phyloP scores from a whole-genome alignment of 257 asterid species.

The Jacaranda copaia region DNA sequence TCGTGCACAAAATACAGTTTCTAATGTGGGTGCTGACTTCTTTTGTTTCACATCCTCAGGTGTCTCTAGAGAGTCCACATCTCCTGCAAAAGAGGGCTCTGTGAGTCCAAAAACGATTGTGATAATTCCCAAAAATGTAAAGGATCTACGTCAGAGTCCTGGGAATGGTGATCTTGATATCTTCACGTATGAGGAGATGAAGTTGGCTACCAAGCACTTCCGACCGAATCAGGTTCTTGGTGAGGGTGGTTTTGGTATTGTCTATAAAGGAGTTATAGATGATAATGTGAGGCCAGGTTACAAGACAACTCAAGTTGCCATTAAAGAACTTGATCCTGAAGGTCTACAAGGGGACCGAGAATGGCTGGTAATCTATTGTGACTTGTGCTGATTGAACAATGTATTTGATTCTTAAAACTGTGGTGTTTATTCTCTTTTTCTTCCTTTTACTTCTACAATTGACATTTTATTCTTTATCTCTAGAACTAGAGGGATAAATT shows the following conservation, averaged over 20 bases:
- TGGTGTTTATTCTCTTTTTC: neutral
- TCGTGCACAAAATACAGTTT: conserved; percentile 15
- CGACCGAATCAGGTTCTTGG: conserved; percentile 91
- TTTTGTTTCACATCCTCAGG: conserved; percentile 32
- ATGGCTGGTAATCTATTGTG: conserved; percentile 76
- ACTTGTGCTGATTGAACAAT: conserved; percentile 6
- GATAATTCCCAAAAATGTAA: conserved; percentile 69
- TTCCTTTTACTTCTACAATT: neutral
- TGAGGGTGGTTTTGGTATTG: conserved; percentile 92
- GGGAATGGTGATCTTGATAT: conserved; percentile 80
- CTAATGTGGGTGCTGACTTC: conserved; percentile 22
- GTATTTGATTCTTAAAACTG: neutral
- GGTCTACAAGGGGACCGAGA: conserved; percentile 93
- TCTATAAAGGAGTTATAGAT: conserved; percentile 88
- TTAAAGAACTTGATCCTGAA: conserved; percentile 94
- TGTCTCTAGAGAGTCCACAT: conserved; percentile 39
- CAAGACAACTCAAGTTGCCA: conserved; percentile 71
- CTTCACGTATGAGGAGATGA: conserved; percentile 92
- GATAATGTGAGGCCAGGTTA: conserved; percentile 72
- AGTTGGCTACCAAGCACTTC: conserved; percentile 86
- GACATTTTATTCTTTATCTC: neutral
- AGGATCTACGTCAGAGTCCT: conserved; percentile 76
- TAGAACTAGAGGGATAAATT: neutral
- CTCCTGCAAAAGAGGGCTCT: conserved; percentile 52
- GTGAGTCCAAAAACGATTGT: conserved; percentile 47